A percentile compares a stretch with the other conserved stretches of the same genome.
phyloP scores from a whole-genome alignment of 768 basidiomycete species.

The Pleurotus platypus region DNA sequence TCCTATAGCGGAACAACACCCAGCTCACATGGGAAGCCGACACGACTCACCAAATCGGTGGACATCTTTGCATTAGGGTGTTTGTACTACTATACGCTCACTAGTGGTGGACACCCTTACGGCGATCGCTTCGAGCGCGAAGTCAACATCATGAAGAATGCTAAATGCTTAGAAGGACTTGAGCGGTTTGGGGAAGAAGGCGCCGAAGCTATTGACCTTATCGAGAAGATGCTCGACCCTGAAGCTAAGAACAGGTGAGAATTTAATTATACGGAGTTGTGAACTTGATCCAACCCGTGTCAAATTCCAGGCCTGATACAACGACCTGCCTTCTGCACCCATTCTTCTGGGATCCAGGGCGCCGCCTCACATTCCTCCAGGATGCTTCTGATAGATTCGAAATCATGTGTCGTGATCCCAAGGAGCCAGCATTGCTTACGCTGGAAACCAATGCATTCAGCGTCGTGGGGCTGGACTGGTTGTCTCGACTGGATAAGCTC shows the following conservation, averaged over 20 bases:
- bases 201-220: constrained; percentile 82
- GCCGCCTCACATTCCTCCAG: constrained; percentile 89
- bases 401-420: constrained; percentile 93
- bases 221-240: constrained; percentile 72
- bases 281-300: not conserved
- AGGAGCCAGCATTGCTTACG: constrained; percentile 66
- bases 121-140: constrained; percentile 93
- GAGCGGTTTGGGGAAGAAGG: constrained; percentile 91
- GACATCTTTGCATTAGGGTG: constrained; percentile 97
- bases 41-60: constrained; percentile 88
- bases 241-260: constrained; percentile 73
- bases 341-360: constrained; percentile 92
- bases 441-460: constrained; percentile 67
- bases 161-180: constrained; percentile 65
- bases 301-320: constrained; percentile 71
- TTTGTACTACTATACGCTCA: constrained; percentile 89
- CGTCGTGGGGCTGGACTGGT: constrained; percentile 93
- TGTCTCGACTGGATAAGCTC: constrained; percentile 75
- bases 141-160: constrained; percentile 85
- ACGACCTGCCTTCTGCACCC: constrained; percentile 87
- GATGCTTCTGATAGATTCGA: constrained; percentile 98
- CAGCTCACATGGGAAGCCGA: constrained; percentile 40
- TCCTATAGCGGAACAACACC: constrained; percentile 19
- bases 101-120: constrained; percentile 89
- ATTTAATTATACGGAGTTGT: not conserved